phyloP scores from a whole-genome alignment of 805 yeast genomes.

The Soucietia sequanensis region DNA sequence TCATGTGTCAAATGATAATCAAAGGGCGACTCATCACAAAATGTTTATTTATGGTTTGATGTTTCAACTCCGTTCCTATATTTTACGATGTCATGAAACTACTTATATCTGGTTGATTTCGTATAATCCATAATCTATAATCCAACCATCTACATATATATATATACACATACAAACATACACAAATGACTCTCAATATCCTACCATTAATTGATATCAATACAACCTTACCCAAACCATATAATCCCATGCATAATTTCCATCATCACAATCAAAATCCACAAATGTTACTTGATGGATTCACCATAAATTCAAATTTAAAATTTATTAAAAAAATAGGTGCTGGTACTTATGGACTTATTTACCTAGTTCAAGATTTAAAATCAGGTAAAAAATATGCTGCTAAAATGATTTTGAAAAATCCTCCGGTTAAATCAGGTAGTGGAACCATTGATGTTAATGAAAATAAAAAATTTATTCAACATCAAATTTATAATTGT shows the following conservation, averaged over 20 bases:
- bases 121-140: too few species aligned
- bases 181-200: too few species aligned
- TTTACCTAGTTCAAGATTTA: conserved; percentile 64
- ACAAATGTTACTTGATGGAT: conserved; percentile 17
- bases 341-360: conserved; percentile 84
- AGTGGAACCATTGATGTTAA: conserved; percentile 25
- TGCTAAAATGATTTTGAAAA: conserved; percentile 65
- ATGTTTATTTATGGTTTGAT: too few species aligned
- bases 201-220: conserved; percentile 10
- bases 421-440: conserved; percentile 28
- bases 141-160: too few species aligned
- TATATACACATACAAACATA: too few species aligned
- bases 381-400: conserved; percentile 56
- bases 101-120: too few species aligned
- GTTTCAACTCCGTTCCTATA: too few species aligned
- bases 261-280: conserved; percentile 3
- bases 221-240: conserved; percentile 3
- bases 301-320: conserved; percentile 28
- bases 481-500: conserved; percentile 20
- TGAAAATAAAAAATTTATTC: conserved; percentile 29
- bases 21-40: too few species aligned
- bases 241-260: neutral
- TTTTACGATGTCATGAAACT: too few species aligned
- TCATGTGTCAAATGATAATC: too few species aligned
- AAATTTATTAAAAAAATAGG: conserved; percentile 58